These are phyloP conservation scores for Cladophialophora exuberans DNA, from an alignment of 2,329 filamentous ascomycete genomes.

Conservation along the genomic window DNA sequence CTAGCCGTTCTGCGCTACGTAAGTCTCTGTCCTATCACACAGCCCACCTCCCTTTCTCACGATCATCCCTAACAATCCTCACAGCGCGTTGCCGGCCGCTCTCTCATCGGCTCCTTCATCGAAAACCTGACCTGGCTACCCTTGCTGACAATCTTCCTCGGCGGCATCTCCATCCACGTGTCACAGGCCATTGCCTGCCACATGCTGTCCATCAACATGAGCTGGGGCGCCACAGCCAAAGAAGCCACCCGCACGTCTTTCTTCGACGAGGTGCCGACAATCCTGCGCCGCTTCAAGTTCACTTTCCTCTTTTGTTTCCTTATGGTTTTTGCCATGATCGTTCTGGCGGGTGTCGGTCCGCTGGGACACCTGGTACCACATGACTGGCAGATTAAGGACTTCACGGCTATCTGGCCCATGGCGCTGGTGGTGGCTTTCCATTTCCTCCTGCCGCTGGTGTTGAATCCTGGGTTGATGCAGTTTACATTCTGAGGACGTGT, in stretches of 20 bases:
- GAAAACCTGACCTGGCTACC: conserved; percentile 68
- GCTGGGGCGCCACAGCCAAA: conserved; percentile 82
- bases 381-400: conserved; percentile 60
- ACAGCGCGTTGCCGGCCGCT: conserved; percentile 57
- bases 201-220: conserved; percentile 85
- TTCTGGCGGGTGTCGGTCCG: conserved; percentile 45
- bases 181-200: conserved; percentile 77
- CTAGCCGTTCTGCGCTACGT: conserved; percentile 65
- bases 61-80: no score
- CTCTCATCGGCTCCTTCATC: conserved; percentile 54
- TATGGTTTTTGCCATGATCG: conserved; percentile 53
- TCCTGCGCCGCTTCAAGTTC: conserved; percentile 76
- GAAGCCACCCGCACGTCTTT: conserved; percentile 74
- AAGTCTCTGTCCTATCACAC: neutral
- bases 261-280: conserved; percentile 79
- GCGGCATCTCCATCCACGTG: conserved; percentile 78
- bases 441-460: conserved; percentile 34
- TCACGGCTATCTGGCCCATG: conserved; percentile 66
- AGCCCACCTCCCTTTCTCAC: neutral
- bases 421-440: conserved; percentile 50
- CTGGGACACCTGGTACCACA: conserved; percentile 42
- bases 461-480: conserved; percentile 38
- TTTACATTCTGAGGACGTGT: conserved; percentile 29
- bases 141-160: conserved; percentile 74
- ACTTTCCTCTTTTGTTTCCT: conserved; percentile 49